phyloP scores from a whole-genome alignment of 305 asterid genomes.

The Rubia occidens region DNA sequence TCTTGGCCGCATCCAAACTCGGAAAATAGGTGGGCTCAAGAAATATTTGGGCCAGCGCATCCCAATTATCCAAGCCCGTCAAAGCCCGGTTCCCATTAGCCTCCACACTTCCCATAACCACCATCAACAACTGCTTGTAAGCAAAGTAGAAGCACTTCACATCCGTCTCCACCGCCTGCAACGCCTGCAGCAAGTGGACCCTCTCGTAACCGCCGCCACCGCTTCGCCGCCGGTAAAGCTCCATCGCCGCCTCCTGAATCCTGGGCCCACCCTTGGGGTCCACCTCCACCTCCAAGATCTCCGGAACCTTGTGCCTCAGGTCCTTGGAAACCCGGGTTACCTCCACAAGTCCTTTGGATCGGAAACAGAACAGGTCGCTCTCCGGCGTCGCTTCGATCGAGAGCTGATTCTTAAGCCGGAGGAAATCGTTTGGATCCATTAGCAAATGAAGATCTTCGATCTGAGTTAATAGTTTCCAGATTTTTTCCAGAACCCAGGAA shows the following conservation, averaged over 20 bases:
- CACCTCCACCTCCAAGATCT: conserved; percentile 61
- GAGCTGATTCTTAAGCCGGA: conserved; percentile 53
- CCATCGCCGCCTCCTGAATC: conserved; percentile 89
- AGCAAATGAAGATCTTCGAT: conserved; percentile 55
- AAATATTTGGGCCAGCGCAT: conserved; percentile 53
- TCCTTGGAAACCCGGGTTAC: conserved; percentile 57
- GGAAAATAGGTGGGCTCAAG: conserved; percentile 86
- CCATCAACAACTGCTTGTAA: conserved; percentile 56
- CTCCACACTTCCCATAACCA: conserved; percentile 80
- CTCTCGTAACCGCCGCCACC: conserved; percentile 30
- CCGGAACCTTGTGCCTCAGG: conserved; percentile 70
- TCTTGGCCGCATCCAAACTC: conserved; percentile 86
- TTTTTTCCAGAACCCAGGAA: conserved; percentile 64
- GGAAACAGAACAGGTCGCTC: conserved; percentile 61
- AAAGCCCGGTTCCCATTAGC: conserved; percentile 35
- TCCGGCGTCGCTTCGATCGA: conserved; percentile 44
- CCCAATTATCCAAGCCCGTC: conserved; percentile 32
- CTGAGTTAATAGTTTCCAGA: conserved; percentile 42
- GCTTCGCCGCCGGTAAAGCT: conserved; percentile 40
- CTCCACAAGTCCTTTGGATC: conserved; percentile 50
- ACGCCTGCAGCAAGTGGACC: conserved; percentile 66
- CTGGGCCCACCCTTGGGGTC: conserved; percentile 88
- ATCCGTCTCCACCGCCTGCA: conserved; percentile 84
- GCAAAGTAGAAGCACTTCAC: conserved; percentile 63
- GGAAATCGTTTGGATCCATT: conserved; percentile 80